Evolutionary conservation across 2,329 filamentous ascomycete genomes (phyloP), one percentile per base, ranked within the genome.

Genomic region (Eutypa lata): DNA sequence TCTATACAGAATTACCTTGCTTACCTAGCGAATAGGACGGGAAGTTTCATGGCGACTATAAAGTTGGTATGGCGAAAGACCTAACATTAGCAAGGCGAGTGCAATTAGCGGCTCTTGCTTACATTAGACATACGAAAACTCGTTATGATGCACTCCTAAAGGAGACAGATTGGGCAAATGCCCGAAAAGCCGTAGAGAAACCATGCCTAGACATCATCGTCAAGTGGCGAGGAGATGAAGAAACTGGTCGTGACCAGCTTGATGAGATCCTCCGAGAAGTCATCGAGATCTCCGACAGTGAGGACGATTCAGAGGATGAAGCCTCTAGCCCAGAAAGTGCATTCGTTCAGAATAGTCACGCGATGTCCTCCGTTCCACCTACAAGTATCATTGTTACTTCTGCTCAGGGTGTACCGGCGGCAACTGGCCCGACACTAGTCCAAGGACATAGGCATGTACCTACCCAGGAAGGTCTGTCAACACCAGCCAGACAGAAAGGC

Each of bases 201-300:
- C 71, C 83, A 14, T 87, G 84, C 57, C 72, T 87, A 45, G 84
- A 87, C 59, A 74, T 83, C 50, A 79, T 88, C 67, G 80, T 87
- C 74, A 87, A 87, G 79, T 88, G 84, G 84, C 83, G 84, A 72
- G 84, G 84, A 51, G 84, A 88, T 60, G 84, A 88, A 66, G 84
- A 88, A 65, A 87, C 80, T 18, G 84, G 84, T 24, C 80, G 84
- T 47, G 84, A 88, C 61, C 82, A 87, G 65, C 75, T 87, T 16
- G 84, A 87, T 53, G 83, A 87, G 64, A 86, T 87, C 53, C 72
- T 87, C 33, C 77, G 82, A 48, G 84, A 88, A 67, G 82, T 87
- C 11, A 81, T 87, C 50, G 79, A 87, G 61, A 85, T 88, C 44
- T 83, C 82, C n/a, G 81, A 84, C 59, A 77, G 77, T 5, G 80